phyloP scores from a whole-genome alignment of 2,329 filamentous ascomycete species.

The Pleomassaria siparia region DNA sequence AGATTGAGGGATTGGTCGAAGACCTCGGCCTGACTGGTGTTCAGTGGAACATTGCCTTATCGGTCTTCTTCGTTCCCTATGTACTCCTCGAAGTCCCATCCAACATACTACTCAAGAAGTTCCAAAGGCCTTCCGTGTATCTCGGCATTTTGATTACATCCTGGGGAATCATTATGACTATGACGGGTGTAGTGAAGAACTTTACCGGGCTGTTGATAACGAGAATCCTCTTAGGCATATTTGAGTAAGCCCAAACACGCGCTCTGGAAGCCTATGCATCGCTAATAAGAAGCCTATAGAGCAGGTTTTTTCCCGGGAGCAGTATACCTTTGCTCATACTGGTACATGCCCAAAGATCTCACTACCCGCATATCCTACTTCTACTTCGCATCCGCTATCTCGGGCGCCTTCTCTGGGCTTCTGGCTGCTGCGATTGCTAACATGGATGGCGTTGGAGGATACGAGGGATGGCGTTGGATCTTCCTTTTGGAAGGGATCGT shows the following conservation, averaged over 20 bases:
- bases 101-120: conserved; percentile 38
- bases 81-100: conserved; percentile 37
- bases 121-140: conserved; percentile 15
- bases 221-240: conserved; percentile 31
- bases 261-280: conserved; percentile 53
- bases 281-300: conserved; percentile 9
- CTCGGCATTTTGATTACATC: conserved; percentile 37
- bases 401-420: conserved; percentile 59
- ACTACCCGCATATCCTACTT: conserved; percentile 52
- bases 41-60: conserved; percentile 40
- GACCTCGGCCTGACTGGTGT: conserved; percentile 37
- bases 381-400: conserved; percentile 54
- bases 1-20: conserved; percentile 38
- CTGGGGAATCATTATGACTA: conserved; percentile 31
- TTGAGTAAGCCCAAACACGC: conserved; percentile 48
- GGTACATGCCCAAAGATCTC: conserved; percentile 41
- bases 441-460: conserved; percentile 26
- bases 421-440: conserved; percentile 47
- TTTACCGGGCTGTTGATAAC: conserved; percentile 30
- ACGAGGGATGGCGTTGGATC: conserved; percentile 28
- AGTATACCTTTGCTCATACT: conserved; percentile 35
- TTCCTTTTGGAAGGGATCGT: conserved; percentile 7
- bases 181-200: conserved; percentile 25
- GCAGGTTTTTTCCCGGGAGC: conserved; percentile 40
- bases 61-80: conserved; percentile 43